Evolutionary conservation across 2,329 filamentous ascomycete genomes (phyloP).

Genomic region (Erysiphe neolycopersici): DNA sequence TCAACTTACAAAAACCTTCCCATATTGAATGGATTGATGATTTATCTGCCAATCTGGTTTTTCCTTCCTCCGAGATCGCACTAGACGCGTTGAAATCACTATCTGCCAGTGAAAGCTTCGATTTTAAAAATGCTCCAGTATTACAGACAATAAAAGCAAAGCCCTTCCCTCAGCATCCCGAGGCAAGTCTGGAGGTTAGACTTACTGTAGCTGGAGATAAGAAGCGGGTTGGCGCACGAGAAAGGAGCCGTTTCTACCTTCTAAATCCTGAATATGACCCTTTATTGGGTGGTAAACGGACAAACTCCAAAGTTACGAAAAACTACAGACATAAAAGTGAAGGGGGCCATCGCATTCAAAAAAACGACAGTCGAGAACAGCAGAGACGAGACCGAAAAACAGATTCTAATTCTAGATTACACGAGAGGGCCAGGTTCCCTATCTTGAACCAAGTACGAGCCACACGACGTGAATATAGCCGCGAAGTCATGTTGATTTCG

Average conservation of each 20-base stretch:
- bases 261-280: constrained; percentile 76
- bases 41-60: constrained; percentile 65
- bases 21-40: constrained; percentile 90
- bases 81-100: constrained; percentile 28
- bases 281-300: constrained; percentile 37
- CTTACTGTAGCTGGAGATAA: constrained; percentile 49
- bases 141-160: constrained; percentile 46
- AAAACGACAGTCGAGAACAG: constrained; percentile 19
- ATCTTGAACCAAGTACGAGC: too few relatives aligned
- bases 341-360: constrained; percentile 14
- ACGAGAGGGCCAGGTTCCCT: too few relatives aligned
- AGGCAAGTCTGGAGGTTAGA: constrained; percentile 43
- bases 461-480: too few relatives aligned
- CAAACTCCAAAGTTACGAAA: constrained; percentile 20
- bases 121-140: constrained; percentile 26
- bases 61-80: constrained; percentile 26
- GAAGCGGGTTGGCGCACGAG: constrained; percentile 54
- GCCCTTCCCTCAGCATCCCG: constrained; percentile 36
- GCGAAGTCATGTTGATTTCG: too few relatives aligned
- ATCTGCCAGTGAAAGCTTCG: constrained; percentile 20
- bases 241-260: constrained; percentile 73
- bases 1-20: constrained; percentile 24
- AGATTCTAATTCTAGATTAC: too few relatives aligned
- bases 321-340: constrained; percentile 34
- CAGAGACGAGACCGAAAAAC: constrained; percentile 16